Base-by-base conservation (phyloP, 1,284 basidiomycete genomes). In the Volvariella volvacea region DNA sequence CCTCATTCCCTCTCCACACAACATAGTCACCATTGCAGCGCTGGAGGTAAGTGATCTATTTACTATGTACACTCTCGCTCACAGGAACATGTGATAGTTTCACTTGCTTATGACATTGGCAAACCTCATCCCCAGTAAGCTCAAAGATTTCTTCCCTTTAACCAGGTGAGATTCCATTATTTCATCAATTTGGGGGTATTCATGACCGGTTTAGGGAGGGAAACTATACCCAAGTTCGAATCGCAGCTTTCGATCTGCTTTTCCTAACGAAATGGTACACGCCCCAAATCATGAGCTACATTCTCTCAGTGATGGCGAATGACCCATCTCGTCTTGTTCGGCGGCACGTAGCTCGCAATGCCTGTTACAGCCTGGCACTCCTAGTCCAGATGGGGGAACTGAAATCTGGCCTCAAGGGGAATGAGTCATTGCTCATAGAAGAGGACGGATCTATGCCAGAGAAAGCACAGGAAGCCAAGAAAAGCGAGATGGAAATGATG, bases 1-100 rank as follows among this genome's bases (percentile, higher is more conserved):
- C 46, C 73, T 99, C 14, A 94, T 99, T 45, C 92, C 96, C 2
- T 96, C 94, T 3, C 86, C 83, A 48, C 92, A 97, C 58, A 99
- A 99, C 57, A 81, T 93, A 19, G 85, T 99, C 32, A 94, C 94
- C 0, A 76, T 92, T 44, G 92, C 95, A 22, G 84, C 84, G 2
- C 67, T 97, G 42, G 89, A 94, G 76, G 91, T 92, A 50, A 50
- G 76, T 7, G 39, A 51, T 22, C 44, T 36, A 31, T 22, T 47
- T 51, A 48, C 41, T 22, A 22, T 22, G 16, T 42, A 6, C 12
- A 43, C 17, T 44, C 22, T 49, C 36, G 37, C 42, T 21, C 34
- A 45, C 19, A 44, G 16, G 32, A 42, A 16, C 50, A 42, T 42
- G 41, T 30, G 48, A 15, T 48, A 94, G 88, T 92, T 91, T 55